These are phyloP conservation scores for Pelargonium australe DNA, from an alignment of 441 rosid species.

Conservation along the genomic window DNA sequence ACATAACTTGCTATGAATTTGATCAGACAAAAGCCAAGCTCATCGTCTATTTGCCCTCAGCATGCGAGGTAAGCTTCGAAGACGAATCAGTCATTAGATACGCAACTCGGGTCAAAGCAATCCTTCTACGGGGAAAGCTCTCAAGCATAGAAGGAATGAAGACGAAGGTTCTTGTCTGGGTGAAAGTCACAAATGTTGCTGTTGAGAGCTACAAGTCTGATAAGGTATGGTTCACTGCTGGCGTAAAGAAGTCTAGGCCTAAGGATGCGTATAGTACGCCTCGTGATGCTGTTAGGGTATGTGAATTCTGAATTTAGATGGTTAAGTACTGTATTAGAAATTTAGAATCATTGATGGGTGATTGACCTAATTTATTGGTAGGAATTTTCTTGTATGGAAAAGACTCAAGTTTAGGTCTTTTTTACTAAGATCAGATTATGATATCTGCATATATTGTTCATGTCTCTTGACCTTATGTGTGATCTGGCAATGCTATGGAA, in stretches of 20 bases:
- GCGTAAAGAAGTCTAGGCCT: conserved; percentile 76
- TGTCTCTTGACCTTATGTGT: too few species aligned
- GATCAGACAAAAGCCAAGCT: conserved; percentile 76
- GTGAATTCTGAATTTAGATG: conserved; percentile 43
- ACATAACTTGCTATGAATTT: conserved; percentile 74
- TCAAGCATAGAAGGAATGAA: conserved; percentile 87
- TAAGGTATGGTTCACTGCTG: conserved; percentile 91
- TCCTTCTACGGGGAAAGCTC: conserved; percentile 62
- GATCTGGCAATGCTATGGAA: too few species aligned
- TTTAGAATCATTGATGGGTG: too few species aligned
- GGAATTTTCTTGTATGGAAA: too few species aligned
- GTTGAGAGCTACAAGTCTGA: conserved; percentile 75
- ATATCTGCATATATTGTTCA: too few species aligned
- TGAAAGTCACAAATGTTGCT: conserved; percentile 65
- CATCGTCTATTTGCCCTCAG: conserved; percentile 61
- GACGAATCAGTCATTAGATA: conserved; percentile 77
- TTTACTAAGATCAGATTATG: too few species aligned
- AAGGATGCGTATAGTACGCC: conserved; percentile 60
- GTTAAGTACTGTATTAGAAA: too few species aligned
- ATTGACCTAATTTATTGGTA: too few species aligned
- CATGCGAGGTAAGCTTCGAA: conserved; percentile 71
- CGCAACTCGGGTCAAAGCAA: conserved; percentile 75
- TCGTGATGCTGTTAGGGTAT: conserved; percentile 51
- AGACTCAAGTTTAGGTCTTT: too few species aligned
- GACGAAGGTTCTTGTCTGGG: conserved; percentile 90